Evolutionary conservation across 176 grass and related monocot genomes (phyloP), one percentile per base, ranked within the genome.

Genomic region (Luzula sylvatica): DNA sequence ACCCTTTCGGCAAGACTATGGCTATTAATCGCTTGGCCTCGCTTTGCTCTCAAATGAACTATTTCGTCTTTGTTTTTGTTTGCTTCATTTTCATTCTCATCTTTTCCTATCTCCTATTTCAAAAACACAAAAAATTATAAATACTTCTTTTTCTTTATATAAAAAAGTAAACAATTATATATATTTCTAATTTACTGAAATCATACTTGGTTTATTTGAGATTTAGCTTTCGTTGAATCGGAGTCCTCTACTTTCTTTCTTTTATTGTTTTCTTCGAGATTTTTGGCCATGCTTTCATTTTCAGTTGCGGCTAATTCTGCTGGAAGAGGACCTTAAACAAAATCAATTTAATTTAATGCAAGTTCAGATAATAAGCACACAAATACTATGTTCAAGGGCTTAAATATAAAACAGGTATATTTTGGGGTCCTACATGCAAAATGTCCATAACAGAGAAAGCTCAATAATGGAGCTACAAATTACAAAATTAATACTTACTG

Each of bases 1-100:
- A 92, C 93, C 83, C 93, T 83, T 80, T 92, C 93, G 16, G 86
- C 93, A 80, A 99, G 93, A 75, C 86, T 99, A 74, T 99, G 93
- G 43, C 82, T 99, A 42, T 99, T 99, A 50, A 85, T 92, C 16
- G 93, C 86, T 67, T 99, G 82, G 42, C 82, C 93, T 58, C 82
- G 58, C 75, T 99, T 99, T 63, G 93, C 86, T 63, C 93, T 65
- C 45, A 99, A 2, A 87, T 92, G 86, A 80, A 80, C 72, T 71
- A 75, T 87, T 65, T 92, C 83, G 57, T 94, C 84, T 76, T 86
- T 96, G 26, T 65, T 57, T 23, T 66, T 70, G 73, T 88, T 72
- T 45, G 30, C 65, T 28, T 35, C 83, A 56, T 40, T 75, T 28
- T 87, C 72, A 48, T 65, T 75, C 45, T 73, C 70, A 41, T 66